Base-by-base conservation (phyloP, 768 basidiomycete species). In the Termitomyces sp. region DNA sequence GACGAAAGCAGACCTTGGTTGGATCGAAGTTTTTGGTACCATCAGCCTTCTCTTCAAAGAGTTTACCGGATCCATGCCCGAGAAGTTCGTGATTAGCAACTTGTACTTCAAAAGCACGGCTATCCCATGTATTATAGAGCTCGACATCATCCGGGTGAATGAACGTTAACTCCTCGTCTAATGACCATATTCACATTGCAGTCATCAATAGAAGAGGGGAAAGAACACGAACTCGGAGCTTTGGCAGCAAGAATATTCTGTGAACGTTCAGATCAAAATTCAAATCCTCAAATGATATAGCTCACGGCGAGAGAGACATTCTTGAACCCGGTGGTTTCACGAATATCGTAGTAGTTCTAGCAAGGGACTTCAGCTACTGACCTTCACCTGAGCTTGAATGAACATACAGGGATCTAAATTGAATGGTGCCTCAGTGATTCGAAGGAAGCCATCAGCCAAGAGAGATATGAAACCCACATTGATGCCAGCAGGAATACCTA, bases 31-130 rank as follows among this genome's bases (percentile, higher is more conserved):
- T 95, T 71, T 87, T 83, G 50, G 77, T 84, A 9, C 93, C 93
- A 66, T 92, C 82, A 1, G 81, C 76, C 57, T 80, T 77, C 71
- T 95, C 91, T 65, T 87, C 83, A 68, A 94, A 90, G 0, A 92
- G 74, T 67, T 93, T 92, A 18, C 93, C 93, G 2, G 87, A 87
- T 12, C 91, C 92, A 62, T 95, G 91, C 0, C 93, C 93, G 14
- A 94, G 82, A 1, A 95, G 75, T 64, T 95, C 93, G 69, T 95
- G 93, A 67, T 91, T 93, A 12, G 93, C 93, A 20, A 95, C 93
- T 65, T 94, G 93, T 0, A 95, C 76, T 63, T 94, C 92, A 64
- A 94, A 94, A 0, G 91, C 84, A 18, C 82, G 79, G 36, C 77
- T 82, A 59, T 93, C 88, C 91, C 90, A 94, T 36, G 79, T 75